Percentiles rank a stretch among this genome's conserved stretches.
Evolutionary conservation across 1,284 basidiomycete genomes (phyloP).

Genomic region (Athelia psychrophila): DNA sequence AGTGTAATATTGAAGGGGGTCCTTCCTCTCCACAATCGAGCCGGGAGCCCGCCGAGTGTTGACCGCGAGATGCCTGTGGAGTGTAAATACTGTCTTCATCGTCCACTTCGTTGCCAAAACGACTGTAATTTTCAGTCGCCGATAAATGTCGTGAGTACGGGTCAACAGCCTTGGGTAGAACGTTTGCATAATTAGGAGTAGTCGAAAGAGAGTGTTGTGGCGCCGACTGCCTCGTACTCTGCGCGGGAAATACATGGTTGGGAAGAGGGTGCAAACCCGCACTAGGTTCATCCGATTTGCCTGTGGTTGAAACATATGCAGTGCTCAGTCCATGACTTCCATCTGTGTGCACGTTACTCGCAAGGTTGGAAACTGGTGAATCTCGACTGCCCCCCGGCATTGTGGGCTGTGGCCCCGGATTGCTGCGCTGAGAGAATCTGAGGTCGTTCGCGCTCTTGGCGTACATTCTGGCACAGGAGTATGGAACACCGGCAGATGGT

Average conservation of each 20-base stretch:
- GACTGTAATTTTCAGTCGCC: conserved; percentile 44
- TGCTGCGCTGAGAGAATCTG: conserved; percentile 33
- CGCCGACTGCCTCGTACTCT: conserved; percentile 20
- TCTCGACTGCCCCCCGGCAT: neutral
- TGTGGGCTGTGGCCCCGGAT: conserved; percentile 22
- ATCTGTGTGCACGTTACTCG: neutral
- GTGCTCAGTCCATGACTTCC: neutral
- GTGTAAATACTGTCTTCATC: neutral
- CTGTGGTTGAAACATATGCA: neutral
- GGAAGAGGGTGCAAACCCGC: conserved; percentile 33
- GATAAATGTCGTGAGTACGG: conserved; percentile 58
- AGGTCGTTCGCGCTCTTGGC: conserved; percentile 63
- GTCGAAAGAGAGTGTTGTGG: neutral
- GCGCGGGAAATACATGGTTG: conserved; percentile 30
- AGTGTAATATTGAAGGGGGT: no score
- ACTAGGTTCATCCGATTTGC: conserved; percentile 39
- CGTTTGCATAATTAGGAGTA: conserved; percentile 20
- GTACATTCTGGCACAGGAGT: conserved; percentile 19
- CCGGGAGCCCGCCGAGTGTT: neutral
- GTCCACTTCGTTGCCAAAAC: conserved; percentile 23
- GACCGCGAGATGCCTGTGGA: neutral
- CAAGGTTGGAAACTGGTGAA: neutral
- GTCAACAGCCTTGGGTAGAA: conserved; percentile 39
- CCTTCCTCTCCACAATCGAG: neutral
- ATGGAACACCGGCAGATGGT: conserved; percentile 19